A percentile compares a stretch with the other conserved stretches of the same genome.
These are phyloP conservation scores for Tetracladium setigerum DNA, from an alignment of 495 filamentous ascomycete species.

Conservation along the genomic window DNA sequence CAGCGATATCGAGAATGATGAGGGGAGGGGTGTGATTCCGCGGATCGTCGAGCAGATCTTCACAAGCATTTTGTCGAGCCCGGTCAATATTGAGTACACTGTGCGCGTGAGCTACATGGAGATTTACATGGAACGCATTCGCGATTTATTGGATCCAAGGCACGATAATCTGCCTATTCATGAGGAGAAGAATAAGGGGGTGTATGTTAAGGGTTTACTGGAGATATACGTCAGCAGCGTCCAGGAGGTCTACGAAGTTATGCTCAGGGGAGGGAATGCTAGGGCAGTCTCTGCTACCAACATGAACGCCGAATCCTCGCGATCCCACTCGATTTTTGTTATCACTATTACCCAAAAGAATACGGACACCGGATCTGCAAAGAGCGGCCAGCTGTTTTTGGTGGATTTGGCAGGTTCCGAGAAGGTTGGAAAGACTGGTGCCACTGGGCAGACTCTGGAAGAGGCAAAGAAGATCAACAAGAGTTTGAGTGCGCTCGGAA, in stretches of 20 bases:
- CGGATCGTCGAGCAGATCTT: slow-evolving; percentile 98
- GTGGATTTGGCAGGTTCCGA: slow-evolving; percentile 97
- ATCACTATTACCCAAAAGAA: slow-evolving; percentile 98
- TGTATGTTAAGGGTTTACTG: slow-evolving; percentile 92
- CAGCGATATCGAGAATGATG: slow-evolving; percentile 86
- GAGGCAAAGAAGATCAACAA: slow-evolving; percentile 99
- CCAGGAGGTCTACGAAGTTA: slow-evolving; percentile 92
- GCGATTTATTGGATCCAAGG: slow-evolving; percentile 81
- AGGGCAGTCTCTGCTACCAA: slow-evolving; percentile 96
- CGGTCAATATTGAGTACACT: slow-evolving; percentile 94
- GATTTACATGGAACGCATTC: slow-evolving; percentile 98
- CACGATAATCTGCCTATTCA: slow-evolving; percentile 97
- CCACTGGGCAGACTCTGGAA: slow-evolving; percentile 93
- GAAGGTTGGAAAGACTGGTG: slow-evolving; percentile 97
- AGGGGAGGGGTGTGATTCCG: slow-evolving; percentile 87
- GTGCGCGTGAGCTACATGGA: slow-evolving; percentile 99
- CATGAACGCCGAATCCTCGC: slow-evolving; percentile 99
- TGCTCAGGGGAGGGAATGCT: slow-evolving; percentile 83
- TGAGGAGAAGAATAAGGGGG: slow-evolving; percentile 91
- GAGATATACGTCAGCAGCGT: slow-evolving; percentile 96
- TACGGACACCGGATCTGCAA: slow-evolving; percentile 89
- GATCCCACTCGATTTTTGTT: slow-evolving; percentile 97
- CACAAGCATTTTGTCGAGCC: slow-evolving; percentile 81
- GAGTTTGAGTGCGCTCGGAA: slow-evolving; percentile 92
- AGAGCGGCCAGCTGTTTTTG: slow-evolving; percentile 92